These are phyloP conservation scores for Nicotiana otophora DNA, from an alignment of 257 asterid species.

Conservation along the genomic window DNA sequence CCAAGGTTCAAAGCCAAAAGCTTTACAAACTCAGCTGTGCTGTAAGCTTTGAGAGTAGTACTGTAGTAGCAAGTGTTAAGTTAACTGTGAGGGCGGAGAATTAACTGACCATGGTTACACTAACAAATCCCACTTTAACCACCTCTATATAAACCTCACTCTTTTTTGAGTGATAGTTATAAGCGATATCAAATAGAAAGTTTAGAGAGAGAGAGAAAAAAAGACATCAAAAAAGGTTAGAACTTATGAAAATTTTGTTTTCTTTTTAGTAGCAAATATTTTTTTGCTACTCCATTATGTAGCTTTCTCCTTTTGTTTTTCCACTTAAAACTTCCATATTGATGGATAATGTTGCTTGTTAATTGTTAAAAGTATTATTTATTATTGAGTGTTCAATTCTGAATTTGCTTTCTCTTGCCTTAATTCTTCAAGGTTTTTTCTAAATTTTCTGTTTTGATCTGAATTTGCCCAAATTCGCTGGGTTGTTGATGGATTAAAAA, in stretches of 20 bases:
- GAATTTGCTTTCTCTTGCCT: background rate
- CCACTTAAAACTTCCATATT: background rate
- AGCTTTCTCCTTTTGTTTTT: background rate
- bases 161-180: background rate
- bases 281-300: background rate
- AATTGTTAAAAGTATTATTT: background rate
- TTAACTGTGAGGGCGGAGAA: background rate
- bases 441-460: background rate
- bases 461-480: background rate
- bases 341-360: background rate
- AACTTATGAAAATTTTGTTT: background rate
- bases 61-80: background rate
- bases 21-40: background rate
- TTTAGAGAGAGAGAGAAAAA: constrained; percentile 7
- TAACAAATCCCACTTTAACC: constrained; percentile 15
- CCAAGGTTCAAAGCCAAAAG: background rate
- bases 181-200: background rate
- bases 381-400: background rate
- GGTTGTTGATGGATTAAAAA: background rate
- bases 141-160: constrained; percentile 22
- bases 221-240: background rate
- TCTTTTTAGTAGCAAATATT: background rate
- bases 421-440: background rate
- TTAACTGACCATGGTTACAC: constrained; percentile 24
- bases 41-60: too few species aligned